Percentiles rank a stretch among this genome's conserved stretches.
Conservation (phyloP, 2,329 filamentous ascomycete species). For the Microcyclospora pomicola region DNA sequence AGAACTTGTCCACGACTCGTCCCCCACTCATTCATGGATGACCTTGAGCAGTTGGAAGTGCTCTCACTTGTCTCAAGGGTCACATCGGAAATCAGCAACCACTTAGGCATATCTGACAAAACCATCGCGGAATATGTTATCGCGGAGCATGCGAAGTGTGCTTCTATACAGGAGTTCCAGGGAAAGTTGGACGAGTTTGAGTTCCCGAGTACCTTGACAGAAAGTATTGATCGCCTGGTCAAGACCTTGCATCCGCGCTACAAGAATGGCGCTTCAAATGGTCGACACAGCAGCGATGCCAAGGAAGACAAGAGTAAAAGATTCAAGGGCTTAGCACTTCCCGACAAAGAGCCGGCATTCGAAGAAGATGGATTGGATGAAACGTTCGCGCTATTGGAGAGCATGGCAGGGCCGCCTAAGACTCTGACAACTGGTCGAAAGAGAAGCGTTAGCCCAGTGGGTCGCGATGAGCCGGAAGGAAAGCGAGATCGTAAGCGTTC, state of each 20-base stretch:
- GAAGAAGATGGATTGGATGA: constrained; percentile 60
- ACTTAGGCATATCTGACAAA: constrained; percentile 83
- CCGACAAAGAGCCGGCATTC: constrained; percentile 53
- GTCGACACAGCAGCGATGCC: constrained; percentile 23
- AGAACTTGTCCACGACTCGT: no score
- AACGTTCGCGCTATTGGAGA: constrained; percentile 82
- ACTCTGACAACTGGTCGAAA: constrained; percentile 38
- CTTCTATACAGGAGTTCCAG: constrained; percentile 59
- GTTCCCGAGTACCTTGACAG: constrained; percentile 73
- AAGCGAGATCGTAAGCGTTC: constrained; percentile 13
- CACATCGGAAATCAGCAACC: constrained; percentile 85
- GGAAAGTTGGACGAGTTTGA: constrained; percentile 60
- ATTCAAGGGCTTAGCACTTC: constrained; percentile 81
- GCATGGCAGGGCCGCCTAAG: constrained; percentile 56
- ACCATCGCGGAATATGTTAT: constrained; percentile 95
- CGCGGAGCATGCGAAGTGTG: constrained; percentile 67
- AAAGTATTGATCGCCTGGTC: constrained; percentile 82
- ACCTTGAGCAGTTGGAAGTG: constrained; percentile 79
- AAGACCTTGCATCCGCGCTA: constrained; percentile 83
- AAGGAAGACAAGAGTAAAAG: constrained; percentile 63
- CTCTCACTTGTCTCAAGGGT: constrained; percentile 91
- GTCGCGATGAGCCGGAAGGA: constrained; percentile 31
- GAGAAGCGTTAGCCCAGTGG: constrained; percentile 45
- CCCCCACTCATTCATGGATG: constrained; percentile 51
- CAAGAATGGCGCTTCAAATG: constrained; percentile 36